phyloP scores from a whole-genome alignment of 208 protist genomes.

The Trypanosoma brucei region DNA sequence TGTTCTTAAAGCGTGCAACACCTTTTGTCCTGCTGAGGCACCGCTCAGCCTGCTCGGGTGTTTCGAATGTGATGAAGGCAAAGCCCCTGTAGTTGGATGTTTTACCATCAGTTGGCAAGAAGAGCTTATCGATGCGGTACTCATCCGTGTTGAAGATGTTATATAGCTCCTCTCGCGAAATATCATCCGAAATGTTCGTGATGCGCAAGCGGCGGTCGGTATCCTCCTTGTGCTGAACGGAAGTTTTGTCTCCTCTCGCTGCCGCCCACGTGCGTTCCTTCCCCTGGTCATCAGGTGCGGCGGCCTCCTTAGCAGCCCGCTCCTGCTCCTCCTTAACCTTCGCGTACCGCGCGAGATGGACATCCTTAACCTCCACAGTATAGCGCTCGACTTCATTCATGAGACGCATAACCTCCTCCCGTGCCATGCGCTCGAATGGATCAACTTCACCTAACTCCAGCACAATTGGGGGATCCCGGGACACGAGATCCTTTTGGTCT shows the following conservation, averaged over 20 bases:
- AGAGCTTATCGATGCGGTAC: slow-evolving; percentile 45
- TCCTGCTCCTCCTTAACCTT: slow-evolving; percentile 40
- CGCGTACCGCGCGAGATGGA: slow-evolving; percentile 33
- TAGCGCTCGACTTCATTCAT: slow-evolving; percentile 55
- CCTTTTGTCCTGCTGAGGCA: slow-evolving; percentile 26
- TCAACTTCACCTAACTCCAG: slow-evolving; percentile 78
- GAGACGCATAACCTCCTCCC: slow-evolving; percentile 69
- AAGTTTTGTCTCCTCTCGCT: slow-evolving; percentile 23
- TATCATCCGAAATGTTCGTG: slow-evolving; percentile 78
- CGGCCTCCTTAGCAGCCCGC: slow-evolving; percentile 12
- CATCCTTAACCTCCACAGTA: slow-evolving; percentile 57
- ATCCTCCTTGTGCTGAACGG: slow-evolving; percentile 31
- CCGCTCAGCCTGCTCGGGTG: slow-evolving; percentile 20
- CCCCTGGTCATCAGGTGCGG: slow-evolving; percentile 16
- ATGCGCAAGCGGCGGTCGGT: slow-evolving; percentile 56
- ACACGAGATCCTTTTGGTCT: slow-evolving; percentile 36
- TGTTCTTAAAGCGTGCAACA: slow-evolving; percentile 70
- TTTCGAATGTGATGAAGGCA: slow-evolving; percentile 71
- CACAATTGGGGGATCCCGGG: slow-evolving; percentile 58
- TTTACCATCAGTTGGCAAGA: slow-evolving; percentile 47
- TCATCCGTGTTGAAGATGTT: slow-evolving; percentile 68
- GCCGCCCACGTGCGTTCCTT: slow-evolving; percentile 46
- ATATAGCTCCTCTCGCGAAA: slow-evolving; percentile 69
- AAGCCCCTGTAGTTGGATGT: slow-evolving; percentile 72
- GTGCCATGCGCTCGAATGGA: slow-evolving; percentile 63